Base-by-base conservation (phyloP, 1,284 basidiomycete genomes). In the Cryptococcus hybrid region DNA sequence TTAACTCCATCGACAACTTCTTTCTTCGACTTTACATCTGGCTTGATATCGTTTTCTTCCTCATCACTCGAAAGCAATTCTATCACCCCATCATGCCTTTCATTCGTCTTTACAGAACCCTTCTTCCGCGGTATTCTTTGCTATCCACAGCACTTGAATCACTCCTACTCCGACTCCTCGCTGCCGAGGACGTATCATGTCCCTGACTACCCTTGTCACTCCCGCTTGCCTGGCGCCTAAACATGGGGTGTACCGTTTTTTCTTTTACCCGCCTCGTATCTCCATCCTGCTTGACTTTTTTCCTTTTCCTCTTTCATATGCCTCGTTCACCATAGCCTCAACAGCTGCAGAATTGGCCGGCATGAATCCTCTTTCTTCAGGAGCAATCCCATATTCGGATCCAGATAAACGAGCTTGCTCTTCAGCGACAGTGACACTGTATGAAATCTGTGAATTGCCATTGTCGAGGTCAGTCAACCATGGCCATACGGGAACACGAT, bases 381-480 rank as follows among this genome's bases (percentile, higher is more conserved):
- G 43, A 4, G 52, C 45, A 2, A 58, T 65, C 7, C 42, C 58
- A 30, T 3, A 30, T 30, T 30, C 30, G 4, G 30, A 4, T 5
- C 56, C 54, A 35, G 61, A 55, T 52, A 74, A 65, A 3, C 68
- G 58, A 1, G 54, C 55, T 50, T 73, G 71, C 49, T 77, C 74
- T 47, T 73, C 62, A 3, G 69, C 65, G 6, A 78, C 72, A 11
- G 65, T 65, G 2, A 78, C 76, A 48, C 72, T 70, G 63, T 72
- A 78, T 18, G 72, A 74, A 36, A 77, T 76, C 76, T 78, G 57
- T 78, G 57, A n/a, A 40, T 39, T 42, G 42, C 11, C n/a, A 18
- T 30, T 30, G 0, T 30, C 30, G 30, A 30, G 30, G 37, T 47
- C 37, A 24, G 46, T 7, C 24, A 51, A 7, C 5, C 42, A 9